Evolutionary conservation across 1,284 basidiomycete genomes (phyloP).

Genomic region (Cutaneotrichosporon sp.): DNA sequence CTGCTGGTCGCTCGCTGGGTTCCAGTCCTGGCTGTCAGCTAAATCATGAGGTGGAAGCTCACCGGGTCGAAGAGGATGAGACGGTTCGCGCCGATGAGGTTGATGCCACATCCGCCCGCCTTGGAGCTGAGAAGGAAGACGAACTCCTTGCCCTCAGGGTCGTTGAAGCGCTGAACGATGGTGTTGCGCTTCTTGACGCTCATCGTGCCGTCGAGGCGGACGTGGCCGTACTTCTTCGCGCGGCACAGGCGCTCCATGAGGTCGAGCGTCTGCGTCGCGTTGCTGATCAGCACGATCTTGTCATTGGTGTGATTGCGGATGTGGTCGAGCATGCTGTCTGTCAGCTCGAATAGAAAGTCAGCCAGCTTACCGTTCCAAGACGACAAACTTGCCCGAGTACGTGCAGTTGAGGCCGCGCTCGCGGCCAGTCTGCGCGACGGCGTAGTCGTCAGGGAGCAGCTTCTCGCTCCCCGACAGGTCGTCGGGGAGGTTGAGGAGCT

Average conservation of each 20-base stretch:
- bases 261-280: conserved; percentile 97
- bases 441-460: conserved; percentile 77
- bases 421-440: conserved; percentile 47
- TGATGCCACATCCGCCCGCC: conserved; percentile 97
- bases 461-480: conserved; percentile 84
- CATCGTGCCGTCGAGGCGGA: conserved; percentile 94
- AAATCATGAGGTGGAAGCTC: conserved; percentile 29
- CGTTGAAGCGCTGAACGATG: conserved; percentile 95
- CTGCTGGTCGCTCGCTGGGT: conserved; percentile 97
- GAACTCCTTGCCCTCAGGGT: conserved; percentile 92
- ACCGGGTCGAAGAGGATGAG: conserved; percentile 97
- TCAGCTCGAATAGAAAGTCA: conserved; percentile 3
- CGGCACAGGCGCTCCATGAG: conserved; percentile 86
- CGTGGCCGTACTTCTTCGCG: conserved; percentile 87
- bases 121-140: conserved; percentile 95
- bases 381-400: conserved; percentile 90
- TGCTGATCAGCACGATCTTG: conserved; percentile 98
- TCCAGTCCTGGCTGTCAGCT: conserved; percentile 72
- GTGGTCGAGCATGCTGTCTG: conserved; percentile 75
- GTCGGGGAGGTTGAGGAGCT: conserved; percentile 81
- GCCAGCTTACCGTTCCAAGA: conserved; percentile 75
- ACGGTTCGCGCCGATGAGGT: conserved; percentile 95
- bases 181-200: conserved; percentile 92
- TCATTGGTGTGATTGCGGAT: conserved; percentile 78
- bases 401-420: conserved; percentile 67